Evolutionary conservation across 805 yeast species (phyloP), one percentile per base, ranked within the genome.

Genomic region (Candida insectalens): DNA sequence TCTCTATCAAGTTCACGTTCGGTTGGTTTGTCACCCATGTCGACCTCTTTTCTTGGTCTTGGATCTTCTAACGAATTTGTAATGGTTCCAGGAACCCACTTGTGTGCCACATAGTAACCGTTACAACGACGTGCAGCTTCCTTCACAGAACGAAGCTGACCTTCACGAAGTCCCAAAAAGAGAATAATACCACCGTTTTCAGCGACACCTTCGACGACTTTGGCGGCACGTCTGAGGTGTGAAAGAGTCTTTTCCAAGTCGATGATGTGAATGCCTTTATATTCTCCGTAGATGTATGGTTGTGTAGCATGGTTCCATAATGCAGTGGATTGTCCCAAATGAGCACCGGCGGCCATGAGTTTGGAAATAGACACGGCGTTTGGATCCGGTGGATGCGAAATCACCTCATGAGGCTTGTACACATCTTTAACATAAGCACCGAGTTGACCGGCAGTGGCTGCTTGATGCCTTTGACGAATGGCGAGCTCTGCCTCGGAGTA

Each of bases 41-140:
- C 85, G 32, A 88, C 75, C 61, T 84, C 94, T 38, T 70, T 72
- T 48, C 82, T 72, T 28, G 74, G 76, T 71, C 77, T 74, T 27
- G 60, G 58, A 35, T 49, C 51, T 29, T 49, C 82, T 20, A 77
- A 65, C 36, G 84, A 75, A 60, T 92, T 92, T 29, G 97, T 85
- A 44, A 92, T 67, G 17, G 94, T 82, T 44, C 98, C 98, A 2
- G 96, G 96, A 39, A 83, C 73, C 98, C 98, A 92, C 51, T 87
- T 75, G 30, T 75, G 69, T 16, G 81, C 67, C 15, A 92, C 88
- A 51, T 80, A 87, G 59, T 75, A 85, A 12, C 94, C 96, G 37
- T 74, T 68, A 36, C 77, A 64, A 44, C 94, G 71, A 30, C 65
- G 61, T 2, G 97, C 94, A 8, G 95, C 95, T 39, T 69, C 74